These are phyloP conservation scores for Drosera spatulata DNA, from an alignment of 179 eudicot genomes.

Conservation along the genomic window DNA sequence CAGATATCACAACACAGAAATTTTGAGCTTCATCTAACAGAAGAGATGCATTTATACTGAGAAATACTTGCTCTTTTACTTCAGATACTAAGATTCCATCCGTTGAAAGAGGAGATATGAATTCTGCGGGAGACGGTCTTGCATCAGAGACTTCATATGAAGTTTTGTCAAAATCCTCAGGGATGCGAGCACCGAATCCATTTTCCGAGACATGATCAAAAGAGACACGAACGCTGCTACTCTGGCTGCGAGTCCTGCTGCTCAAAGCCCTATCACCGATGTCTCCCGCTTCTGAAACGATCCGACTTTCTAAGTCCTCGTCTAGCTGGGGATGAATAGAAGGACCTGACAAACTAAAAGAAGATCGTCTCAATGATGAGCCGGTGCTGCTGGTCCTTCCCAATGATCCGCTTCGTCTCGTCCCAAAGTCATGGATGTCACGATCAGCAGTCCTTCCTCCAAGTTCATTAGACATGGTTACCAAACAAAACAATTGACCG, in stretches of 20 bases:
- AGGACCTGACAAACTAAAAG: too few relatives aligned
- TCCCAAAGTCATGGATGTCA: too few relatives aligned
- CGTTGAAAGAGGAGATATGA: constrained; percentile 22
- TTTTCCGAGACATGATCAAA: constrained; percentile 13
- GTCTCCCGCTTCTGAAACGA: constrained; percentile 52
- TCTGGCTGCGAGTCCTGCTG: constrained; percentile 21
- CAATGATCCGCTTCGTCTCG: too few relatives aligned
- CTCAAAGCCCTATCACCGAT: constrained; percentile 41
- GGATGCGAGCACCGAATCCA: constrained; percentile 17
- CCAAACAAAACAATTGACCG: too few relatives aligned
- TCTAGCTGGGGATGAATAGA: too few relatives aligned
- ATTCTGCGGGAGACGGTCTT: constrained; percentile 16
- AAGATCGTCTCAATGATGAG: too few relatives aligned
- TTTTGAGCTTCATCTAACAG: too few relatives aligned
- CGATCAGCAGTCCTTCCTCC: too few relatives aligned
- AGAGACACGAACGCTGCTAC: constrained; percentile 19
- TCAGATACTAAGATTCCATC: constrained; percentile 17
- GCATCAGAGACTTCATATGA: constrained; percentile 14
- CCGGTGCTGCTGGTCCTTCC: too few relatives aligned
- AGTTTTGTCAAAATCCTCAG: constrained; percentile 8
- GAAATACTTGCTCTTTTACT: constrained; percentile 34
- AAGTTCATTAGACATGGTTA: too few relatives aligned
- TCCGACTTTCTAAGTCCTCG: constrained; percentile 14
- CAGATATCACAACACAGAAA: too few relatives aligned
- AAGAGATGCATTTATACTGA: too few relatives aligned